Base-by-base conservation (phyloP, 2,329 filamentous ascomycete genomes). In the Tolypocladium tundrense region DNA sequence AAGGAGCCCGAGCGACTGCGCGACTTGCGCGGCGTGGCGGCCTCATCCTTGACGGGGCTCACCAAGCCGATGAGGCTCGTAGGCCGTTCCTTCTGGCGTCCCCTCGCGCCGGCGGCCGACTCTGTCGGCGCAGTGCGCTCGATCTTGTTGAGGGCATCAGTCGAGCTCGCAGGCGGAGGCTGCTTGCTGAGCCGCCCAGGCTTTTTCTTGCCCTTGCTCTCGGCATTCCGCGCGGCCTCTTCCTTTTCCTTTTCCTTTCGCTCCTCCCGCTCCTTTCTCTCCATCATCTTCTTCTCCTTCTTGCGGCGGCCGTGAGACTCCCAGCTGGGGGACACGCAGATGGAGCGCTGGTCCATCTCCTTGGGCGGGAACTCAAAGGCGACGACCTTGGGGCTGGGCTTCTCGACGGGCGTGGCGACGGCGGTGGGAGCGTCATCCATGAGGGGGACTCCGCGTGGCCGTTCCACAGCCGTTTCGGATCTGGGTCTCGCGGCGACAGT, bases 311-410 rank as follows among this genome's bases (percentile, higher is more conserved):
- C 75, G 62, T 81, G 81, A 27, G 80, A 77, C 61, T 84, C 82
- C 83, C 83, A 86, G 57, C 78, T 84, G 1, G 83, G 83, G 1
- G 83, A 86, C 57, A 84, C 80, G 60, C 83, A 86, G 57, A 85
- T 81, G 0, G 72, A 70, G 7, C 63, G 64, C 35, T 63, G 66
- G 24, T 67, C 67, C 10, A 69, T 64, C 6, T 70, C 63, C 6
- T 68, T 65, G 2, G 67, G 64, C 2, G 70, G 70, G 1, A 70
- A 67, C 50, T 65, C 64, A 48, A 70, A 71, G 3, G 70, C 66
- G 16, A 72, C 69, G 2, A 65, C 65, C 41, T 70, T 70, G n/a
- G 65, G 65, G 8, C 59, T 53, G 31, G 60, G 57, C 21, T 65
- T 70, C 2, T 67, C 66, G 40, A 57, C 55, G 24, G 58, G 59